Conservation (phyloP, 2,329 filamentous ascomycete genomes). For the Sporothrix protearum region DNA sequence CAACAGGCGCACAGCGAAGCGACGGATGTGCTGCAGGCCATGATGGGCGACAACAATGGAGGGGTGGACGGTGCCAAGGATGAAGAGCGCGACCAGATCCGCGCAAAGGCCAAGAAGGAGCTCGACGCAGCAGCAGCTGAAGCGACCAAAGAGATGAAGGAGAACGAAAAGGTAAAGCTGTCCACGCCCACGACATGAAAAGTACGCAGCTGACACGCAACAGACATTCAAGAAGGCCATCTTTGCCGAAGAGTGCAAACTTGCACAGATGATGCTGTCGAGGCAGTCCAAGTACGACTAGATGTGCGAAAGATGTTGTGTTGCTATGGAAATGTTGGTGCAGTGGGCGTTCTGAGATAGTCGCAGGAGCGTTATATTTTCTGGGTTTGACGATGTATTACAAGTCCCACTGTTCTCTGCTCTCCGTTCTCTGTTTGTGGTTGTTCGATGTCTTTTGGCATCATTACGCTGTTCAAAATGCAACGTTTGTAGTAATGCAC, state of each 20-base stretch:
- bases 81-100: slow-evolving; percentile 10
- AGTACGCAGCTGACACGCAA: neutral
- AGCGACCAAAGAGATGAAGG: slow-evolving; percentile 26
- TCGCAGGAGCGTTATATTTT: neutral
- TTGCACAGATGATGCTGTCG: slow-evolving; percentile 28
- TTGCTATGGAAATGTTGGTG: neutral
- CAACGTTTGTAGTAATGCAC: neutral
- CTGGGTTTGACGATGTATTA: neutral
- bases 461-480: neutral
- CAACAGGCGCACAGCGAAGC: slow-evolving; percentile 42
- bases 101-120: slow-evolving; percentile 23
- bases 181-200: neutral
- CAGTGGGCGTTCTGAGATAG: neutral
- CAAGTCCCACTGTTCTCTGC: neutral
- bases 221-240: slow-evolving; percentile 28
- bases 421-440: too few species aligned
- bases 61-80: neutral
- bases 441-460: too few species aligned
- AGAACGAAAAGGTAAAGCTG: slow-evolving; percentile 29
- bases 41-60: slow-evolving; percentile 1
- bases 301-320: neutral
- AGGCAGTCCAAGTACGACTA: slow-evolving; percentile 29
- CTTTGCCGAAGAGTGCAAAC: slow-evolving; percentile 28
- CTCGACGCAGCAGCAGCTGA: slow-evolving; percentile 20
- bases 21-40: slow-evolving; percentile 32